These are phyloP conservation scores for Aspergillus caelatus DNA, from an alignment of 2,329 filamentous ascomycete species.

Conservation along the genomic window DNA sequence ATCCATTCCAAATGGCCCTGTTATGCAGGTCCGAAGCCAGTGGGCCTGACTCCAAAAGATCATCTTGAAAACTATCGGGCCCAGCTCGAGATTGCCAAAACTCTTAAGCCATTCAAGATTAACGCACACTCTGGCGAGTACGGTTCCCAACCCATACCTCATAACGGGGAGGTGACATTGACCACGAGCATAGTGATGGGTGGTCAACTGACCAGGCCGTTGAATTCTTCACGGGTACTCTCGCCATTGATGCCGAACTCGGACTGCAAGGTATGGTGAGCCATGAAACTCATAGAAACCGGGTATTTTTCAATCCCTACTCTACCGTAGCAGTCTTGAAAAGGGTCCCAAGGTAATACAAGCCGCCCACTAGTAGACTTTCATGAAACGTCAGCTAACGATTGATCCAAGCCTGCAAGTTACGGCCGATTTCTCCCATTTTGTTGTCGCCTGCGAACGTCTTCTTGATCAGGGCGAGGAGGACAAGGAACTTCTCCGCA, in stretches of 20 bases:
- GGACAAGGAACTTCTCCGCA: constrained; percentile 19
- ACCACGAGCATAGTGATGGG: constrained; percentile 26
- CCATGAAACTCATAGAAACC: constrained; percentile 40
- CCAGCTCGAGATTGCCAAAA: constrained; percentile 14
- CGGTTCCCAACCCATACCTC: neutral
- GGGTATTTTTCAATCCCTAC: constrained; percentile 37
- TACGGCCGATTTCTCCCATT: constrained; percentile 30
- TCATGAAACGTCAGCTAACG: neutral
- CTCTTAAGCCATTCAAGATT: constrained; percentile 17
- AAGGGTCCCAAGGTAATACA: constrained; percentile 32
- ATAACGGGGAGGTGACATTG: neutral
- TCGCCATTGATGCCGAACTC: constrained; percentile 34
- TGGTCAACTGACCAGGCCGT: constrained; percentile 37
- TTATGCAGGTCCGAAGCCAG: constrained; percentile 22
- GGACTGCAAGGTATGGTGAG: constrained; percentile 32
- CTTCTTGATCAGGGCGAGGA: constrained; percentile 24
- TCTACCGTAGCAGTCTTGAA: constrained; percentile 29
- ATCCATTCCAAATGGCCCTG: constrained; percentile 21
- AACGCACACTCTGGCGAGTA: constrained; percentile 29
- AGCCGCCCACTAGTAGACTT: neutral
- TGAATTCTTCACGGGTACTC: constrained; percentile 35
- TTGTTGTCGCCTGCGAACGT: constrained; percentile 25
- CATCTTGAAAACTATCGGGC: constrained; percentile 22
- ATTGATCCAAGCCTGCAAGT: constrained; percentile 17
- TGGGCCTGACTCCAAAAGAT: constrained; percentile 17